phyloP scores from a whole-genome alignment of 495 filamentous ascomycete genomes.

The Niebla homalea region DNA sequence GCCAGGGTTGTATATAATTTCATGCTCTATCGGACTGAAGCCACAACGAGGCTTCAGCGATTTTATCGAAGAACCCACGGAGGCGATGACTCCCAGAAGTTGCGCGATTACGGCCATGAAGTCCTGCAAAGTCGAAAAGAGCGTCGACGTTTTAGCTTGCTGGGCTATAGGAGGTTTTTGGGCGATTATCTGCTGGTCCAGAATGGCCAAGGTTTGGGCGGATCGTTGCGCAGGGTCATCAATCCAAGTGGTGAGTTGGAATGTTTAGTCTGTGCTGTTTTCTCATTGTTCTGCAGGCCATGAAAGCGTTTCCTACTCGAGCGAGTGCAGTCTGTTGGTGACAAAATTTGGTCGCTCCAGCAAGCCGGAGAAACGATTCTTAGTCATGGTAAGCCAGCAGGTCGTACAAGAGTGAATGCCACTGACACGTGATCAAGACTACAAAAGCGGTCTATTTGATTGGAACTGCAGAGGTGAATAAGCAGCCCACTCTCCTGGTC shows the following conservation, averaged over 20 bases:
- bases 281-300: conserved; percentile 26
- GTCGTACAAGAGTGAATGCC: neutral
- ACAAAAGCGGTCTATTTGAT: conserved; percentile 77
- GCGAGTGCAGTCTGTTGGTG: conserved; percentile 73
- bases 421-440: conserved; percentile 33
- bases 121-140: conserved; percentile 79
- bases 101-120: conserved; percentile 82
- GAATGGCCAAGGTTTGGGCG: conserved; percentile 66
- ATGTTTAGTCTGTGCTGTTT: neutral
- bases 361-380: conserved; percentile 72
- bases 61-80: conserved; percentile 89
- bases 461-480: conserved; percentile 68
- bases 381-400: conserved; percentile 51
- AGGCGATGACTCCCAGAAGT: conserved; percentile 71
- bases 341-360: conserved; percentile 93
- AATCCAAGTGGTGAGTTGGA: conserved; percentile 36
- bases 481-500: conserved; percentile 62
- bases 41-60: conserved; percentile 84
- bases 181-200: conserved; percentile 90
- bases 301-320: conserved; percentile 77
- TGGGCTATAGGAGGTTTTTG: conserved; percentile 83
- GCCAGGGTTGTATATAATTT: conserved; percentile 96
- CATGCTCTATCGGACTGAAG: conserved; percentile 79
- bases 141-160: conserved; percentile 72
- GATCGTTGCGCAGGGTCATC: conserved; percentile 61